Conservation (phyloP, 2,329 filamentous ascomycete species). For the Alternaria gaisen region DNA sequence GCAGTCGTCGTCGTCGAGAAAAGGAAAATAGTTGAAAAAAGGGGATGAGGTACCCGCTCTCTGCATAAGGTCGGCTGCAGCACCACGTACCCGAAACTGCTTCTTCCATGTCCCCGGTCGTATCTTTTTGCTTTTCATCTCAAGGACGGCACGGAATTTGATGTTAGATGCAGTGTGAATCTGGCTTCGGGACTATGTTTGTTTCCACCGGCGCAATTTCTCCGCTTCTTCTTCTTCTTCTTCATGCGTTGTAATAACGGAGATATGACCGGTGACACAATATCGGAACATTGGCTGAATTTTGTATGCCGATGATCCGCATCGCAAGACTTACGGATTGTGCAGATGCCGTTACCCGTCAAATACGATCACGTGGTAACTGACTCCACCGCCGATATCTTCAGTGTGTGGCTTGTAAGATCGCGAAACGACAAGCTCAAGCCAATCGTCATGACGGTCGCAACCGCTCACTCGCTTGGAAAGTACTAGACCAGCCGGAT, state of each 20-base stretch:
- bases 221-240: not conserved
- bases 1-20: not conserved
- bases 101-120: not conserved
- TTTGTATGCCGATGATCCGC: not conserved
- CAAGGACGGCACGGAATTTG: not conserved
- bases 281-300: not conserved
- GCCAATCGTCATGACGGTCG: not conserved
- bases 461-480: not conserved
- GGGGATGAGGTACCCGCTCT: not conserved
- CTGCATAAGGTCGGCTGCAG: not conserved
- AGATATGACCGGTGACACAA: not conserved
- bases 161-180: not conserved
- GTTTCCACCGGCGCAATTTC: not conserved
- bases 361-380: not conserved
- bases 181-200: not conserved
- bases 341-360: not conserved
- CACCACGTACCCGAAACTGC: not conserved
- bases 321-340: not conserved
- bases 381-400: not conserved
- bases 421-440: not conserved
- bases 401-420: not conserved
- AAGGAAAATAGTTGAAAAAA: not conserved
- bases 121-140: not conserved
- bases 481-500: not conserved
- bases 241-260: slow-evolving; percentile 1